These are phyloP conservation scores for Dittrichia graveolens DNA, from an alignment of 129 eudicot genomes.

Conservation along the genomic window DNA sequence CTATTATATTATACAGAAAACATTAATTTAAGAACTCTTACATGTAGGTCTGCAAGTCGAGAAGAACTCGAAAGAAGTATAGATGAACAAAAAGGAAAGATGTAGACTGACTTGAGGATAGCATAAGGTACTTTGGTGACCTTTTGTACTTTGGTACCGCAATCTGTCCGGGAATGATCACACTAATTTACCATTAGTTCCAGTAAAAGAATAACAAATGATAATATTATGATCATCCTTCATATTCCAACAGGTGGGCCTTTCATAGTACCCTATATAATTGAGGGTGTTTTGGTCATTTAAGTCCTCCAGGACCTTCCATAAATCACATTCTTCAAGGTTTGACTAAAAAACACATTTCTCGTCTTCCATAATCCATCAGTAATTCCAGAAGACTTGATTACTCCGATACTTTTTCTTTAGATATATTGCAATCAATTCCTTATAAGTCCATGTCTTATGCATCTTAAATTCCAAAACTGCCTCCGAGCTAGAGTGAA, in stretches of 20 bases:
- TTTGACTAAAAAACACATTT: background rate
- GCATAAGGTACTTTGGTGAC: background rate
- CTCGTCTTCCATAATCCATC: conserved; percentile 27
- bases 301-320: background rate
- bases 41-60: background rate
- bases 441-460: conserved; percentile 63
- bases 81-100: background rate
- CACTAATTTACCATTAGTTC: background rate
- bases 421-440: conserved; percentile 52
- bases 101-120: background rate
- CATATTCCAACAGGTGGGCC: background rate
- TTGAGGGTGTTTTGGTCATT: conserved; percentile 8
- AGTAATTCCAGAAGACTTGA: conserved; percentile 92
- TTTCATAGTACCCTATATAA: background rate
- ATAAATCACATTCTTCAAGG: background rate
- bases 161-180: background rate
- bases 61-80: background rate
- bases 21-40: background rate
- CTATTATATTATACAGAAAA: background rate
- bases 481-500: conserved; percentile 69
- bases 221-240: background rate
- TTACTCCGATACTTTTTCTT: conserved; percentile 69
- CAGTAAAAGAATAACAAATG: background rate
- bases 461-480: conserved; percentile 54
- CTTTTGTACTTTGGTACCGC: background rate